Evolutionary conservation across 768 basidiomycete species (phyloP).

Genomic region (Tephrocybe rancida): DNA sequence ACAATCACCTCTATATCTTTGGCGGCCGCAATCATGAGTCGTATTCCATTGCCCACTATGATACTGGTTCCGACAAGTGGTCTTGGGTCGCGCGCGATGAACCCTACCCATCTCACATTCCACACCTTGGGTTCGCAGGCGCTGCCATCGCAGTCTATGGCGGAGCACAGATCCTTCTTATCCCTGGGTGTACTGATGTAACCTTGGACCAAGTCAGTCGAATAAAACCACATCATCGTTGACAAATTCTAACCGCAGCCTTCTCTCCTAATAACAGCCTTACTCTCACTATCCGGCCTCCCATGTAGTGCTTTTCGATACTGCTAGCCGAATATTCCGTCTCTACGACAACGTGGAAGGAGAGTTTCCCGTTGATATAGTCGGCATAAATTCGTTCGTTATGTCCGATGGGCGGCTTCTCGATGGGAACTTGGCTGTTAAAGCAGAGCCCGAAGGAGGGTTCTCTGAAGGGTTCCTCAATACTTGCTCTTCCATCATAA

Average conservation of each 20-base stretch:
- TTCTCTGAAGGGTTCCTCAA: background rate
- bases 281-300: background rate
- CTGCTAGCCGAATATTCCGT: background rate
- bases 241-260: background rate
- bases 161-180: background rate
- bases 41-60: slow-evolving; percentile 11
- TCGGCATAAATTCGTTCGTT: slow-evolving; percentile 1
- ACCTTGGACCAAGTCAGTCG: background rate
- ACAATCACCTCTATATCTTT: slow-evolving; percentile 12
- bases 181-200: slow-evolving; percentile 1
- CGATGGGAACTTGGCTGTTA: background rate
- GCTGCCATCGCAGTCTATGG: background rate
- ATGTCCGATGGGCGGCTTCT: background rate
- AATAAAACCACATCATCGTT: background rate
- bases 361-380: background rate
- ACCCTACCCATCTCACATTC: slow-evolving; percentile 12
- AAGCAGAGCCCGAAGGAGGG: background rate
- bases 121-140: background rate
- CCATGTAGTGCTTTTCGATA: slow-evolving; percentile 1
- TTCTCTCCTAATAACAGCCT: background rate
- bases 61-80: background rate
- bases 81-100: slow-evolving; percentile 15
- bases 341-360: background rate
- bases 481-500: background rate
- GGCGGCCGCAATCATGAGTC: slow-evolving; percentile 8